Evolutionary conservation across 768 basidiomycete species (phyloP), one percentile per base, ranked within the genome.

Genomic region (Pholiota microspora): DNA sequence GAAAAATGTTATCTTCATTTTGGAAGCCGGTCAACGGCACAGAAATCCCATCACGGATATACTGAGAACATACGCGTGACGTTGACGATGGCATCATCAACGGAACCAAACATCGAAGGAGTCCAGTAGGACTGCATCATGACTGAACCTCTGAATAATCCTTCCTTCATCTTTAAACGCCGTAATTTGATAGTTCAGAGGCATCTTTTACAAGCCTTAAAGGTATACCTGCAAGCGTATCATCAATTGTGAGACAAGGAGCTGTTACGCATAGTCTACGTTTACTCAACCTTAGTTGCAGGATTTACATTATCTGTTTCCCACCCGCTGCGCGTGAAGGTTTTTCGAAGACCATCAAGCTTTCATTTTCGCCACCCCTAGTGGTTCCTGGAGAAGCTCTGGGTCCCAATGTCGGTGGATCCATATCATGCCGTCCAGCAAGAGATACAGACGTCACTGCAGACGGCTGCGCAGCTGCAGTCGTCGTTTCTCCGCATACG

Each of bases 381-480:
- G 1, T 10, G 2, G 21, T 16, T 16, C 21, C 21, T 12, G 7
- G 21, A 7, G 16, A 42, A 16, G 12, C 12, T 8, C 21, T 12
- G 23, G 23, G 3, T 21, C 1, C 40, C 40, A 18, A 63, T 63
- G 62, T 85, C 88, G 15, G 70, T 78, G 6, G 93, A 95, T 72
- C 93, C 93, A 36, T 95, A 94, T 69, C 88, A 93, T 74, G 88
- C 83, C 31, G 91, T 94, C 1, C 85, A 89, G 64, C 84, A 83
- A 56, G 93, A 95, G 70, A 84, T 95, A 18, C 88, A 92, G 58
- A 70, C 77, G 10, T 86, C 90, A 7, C 71, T 94, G 27, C 84
- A 88, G 64, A 76, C 83, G 3, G 86, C 90, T 38, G 73, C 79
- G 15, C 86, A 88, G 50, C 74, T 94, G 49, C 80, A 83, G 42